A percentile compares a stretch with the other conserved stretches of the same genome.
phyloP scores from a whole-genome alignment of 352 stramenopile genomes.

The Plasmopara viticola region DNA sequence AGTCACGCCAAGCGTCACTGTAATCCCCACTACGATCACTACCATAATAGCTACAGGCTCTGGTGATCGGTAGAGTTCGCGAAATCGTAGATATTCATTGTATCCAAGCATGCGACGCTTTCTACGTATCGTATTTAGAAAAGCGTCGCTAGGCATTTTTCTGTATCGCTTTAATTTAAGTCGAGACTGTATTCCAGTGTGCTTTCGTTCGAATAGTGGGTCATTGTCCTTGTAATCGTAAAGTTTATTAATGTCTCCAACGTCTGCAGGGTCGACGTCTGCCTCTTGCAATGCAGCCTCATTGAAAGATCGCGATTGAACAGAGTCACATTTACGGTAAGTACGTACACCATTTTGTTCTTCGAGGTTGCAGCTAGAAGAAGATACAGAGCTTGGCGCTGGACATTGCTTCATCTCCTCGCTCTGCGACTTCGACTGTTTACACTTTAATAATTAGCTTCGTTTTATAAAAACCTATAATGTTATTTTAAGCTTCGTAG shows the following conservation, averaged over 20 bases:
- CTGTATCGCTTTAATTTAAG: slow-evolving; percentile 48
- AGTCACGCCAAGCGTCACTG: slow-evolving; percentile 64
- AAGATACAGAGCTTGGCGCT: neutral
- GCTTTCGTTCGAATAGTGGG: slow-evolving; percentile 19
- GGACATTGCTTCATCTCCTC: no score
- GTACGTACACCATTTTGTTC: slow-evolving; percentile 10
- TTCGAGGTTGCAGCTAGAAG: slow-evolving; percentile 2
- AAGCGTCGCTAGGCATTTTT: slow-evolving; percentile 28
- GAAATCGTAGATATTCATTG: slow-evolving; percentile 74
- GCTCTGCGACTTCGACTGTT: no score
- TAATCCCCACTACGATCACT: slow-evolving; percentile 39
- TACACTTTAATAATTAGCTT: no score
- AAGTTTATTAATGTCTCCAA: slow-evolving; percentile 21
- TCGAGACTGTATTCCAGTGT: slow-evolving; percentile 34
- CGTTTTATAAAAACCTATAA: no score
- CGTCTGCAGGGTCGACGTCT: slow-evolving; percentile 17
- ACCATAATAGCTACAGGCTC: slow-evolving; percentile 62
- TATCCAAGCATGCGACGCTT: slow-evolving; percentile 58
- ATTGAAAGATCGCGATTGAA: slow-evolving; percentile 15
- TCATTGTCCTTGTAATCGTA: slow-evolving; percentile 30
- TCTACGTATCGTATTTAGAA: slow-evolving; percentile 43
- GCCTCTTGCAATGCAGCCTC: slow-evolving; percentile 3
- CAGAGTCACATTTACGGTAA: slow-evolving; percentile 18
- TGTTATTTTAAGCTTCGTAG: neutral
- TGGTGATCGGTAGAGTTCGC: slow-evolving; percentile 60